Evolutionary conservation across 805 yeast genomes (phyloP).

Genomic region (Candida stauntonica): DNA sequence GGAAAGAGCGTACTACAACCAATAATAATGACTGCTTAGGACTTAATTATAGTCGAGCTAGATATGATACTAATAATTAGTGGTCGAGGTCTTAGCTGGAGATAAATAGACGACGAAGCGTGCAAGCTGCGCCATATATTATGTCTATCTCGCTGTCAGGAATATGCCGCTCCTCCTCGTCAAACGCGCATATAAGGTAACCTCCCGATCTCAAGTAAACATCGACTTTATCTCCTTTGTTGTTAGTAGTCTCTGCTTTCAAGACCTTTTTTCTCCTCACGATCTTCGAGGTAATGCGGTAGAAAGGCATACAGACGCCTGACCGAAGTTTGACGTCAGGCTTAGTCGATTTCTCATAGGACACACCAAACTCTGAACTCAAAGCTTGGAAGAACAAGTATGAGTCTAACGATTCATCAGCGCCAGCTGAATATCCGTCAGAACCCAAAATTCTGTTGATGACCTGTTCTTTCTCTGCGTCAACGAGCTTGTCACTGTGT

Average conservation of each 20-base stretch:
- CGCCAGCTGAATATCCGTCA: constrained; percentile 26
- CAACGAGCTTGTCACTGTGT: constrained; percentile 34
- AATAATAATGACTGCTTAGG: too few relatives aligned
- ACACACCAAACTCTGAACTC: constrained; percentile 49
- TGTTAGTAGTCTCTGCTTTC: constrained; percentile 9
- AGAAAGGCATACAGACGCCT: constrained; percentile 54
- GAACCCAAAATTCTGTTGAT: constrained; percentile 45
- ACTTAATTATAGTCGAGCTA: too few relatives aligned
- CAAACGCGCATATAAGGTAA: constrained; percentile 44
- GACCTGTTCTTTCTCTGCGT: constrained; percentile 35
- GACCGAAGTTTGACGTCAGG: constrained; percentile 34
- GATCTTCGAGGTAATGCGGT: constrained; percentile 38
- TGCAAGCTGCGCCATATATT: constrained; percentile 42
- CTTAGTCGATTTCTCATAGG: constrained; percentile 31
- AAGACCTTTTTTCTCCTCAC: constrained; percentile 34
- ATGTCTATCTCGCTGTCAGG: constrained; percentile 38
- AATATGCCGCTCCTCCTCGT: constrained; percentile 28
- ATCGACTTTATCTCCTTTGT: constrained; percentile 30
- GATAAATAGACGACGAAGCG: constrained; percentile 43
- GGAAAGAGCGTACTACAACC: too few relatives aligned
- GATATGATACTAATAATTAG: neutral
- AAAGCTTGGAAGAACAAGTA: constrained; percentile 41
- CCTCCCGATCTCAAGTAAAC: constrained; percentile 50
- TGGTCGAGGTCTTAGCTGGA: constrained; percentile 10
- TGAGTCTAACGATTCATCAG: constrained; percentile 25